A percentile compares a stretch with the other conserved stretches of the same genome.
These are phyloP conservation scores for Kluyveromyces starmeri DNA, from an alignment of 805 yeast genomes.

Conservation along the genomic window DNA sequence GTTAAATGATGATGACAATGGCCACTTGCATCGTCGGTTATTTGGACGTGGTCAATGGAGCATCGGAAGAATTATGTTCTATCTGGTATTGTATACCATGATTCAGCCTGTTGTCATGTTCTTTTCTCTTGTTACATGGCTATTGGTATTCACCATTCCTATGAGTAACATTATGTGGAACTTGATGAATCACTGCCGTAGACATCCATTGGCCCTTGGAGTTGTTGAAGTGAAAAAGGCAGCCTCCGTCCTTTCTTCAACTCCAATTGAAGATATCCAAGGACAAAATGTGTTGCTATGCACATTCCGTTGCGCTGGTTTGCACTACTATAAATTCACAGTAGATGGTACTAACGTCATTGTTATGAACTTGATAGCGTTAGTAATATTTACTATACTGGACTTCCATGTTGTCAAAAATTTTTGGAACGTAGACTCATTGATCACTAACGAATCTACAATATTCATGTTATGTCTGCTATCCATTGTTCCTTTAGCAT, in stretches of 20 bases:
- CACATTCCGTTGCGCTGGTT: conserved; percentile 86
- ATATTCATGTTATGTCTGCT: conserved; percentile 69
- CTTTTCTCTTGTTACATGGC: conserved; percentile 62
- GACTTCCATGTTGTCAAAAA: conserved; percentile 63
- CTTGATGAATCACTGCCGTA: conserved; percentile 66
- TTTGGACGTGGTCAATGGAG: conserved; percentile 95
- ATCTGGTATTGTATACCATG: conserved; percentile 54
- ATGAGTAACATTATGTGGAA: conserved; percentile 74
- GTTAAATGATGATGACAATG: conserved; percentile 14
- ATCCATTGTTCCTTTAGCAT: conserved; percentile 88
- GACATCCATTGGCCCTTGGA: conserved; percentile 84
- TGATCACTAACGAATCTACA: conserved; percentile 47
- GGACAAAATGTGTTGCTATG: conserved; percentile 63
- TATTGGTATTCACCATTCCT: conserved; percentile 82
- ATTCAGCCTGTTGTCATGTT: conserved; percentile 57
- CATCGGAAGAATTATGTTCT: conserved; percentile 70
- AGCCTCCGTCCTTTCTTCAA: conserved; percentile 12
- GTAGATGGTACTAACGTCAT: conserved; percentile 94
- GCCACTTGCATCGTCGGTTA: conserved; percentile 39
- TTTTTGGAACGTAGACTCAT: conserved; percentile 26
- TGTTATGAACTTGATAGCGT: conserved; percentile 70
- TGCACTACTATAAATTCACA: conserved; percentile 91
- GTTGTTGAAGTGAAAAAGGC: conserved; percentile 48
- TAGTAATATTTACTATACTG: conserved; percentile 73
- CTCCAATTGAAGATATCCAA: conserved; percentile 15